Base-by-base conservation (phyloP, 2,329 filamentous ascomycete species). In the Trichoderma aggressivum region DNA sequence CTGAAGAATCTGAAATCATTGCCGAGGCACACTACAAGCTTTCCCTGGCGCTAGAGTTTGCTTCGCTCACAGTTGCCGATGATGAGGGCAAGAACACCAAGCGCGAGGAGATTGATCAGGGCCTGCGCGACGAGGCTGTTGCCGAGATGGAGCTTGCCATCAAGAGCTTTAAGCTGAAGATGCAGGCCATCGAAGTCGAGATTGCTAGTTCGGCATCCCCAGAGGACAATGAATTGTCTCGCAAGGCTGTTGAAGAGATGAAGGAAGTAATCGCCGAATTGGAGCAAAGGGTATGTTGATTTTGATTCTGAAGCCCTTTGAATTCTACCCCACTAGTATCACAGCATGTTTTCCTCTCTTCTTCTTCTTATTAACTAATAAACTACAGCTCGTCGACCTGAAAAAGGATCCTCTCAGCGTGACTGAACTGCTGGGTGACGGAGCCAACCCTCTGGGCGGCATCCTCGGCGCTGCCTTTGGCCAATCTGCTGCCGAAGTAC, bases 21-120 rank as follows among this genome's bases (percentile, higher is more conserved):
- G 95, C 96, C 55, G 96, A 99, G 84, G 95, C 93, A 18, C 94
- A 99, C 83, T 99, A 92, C 85, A 98, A 98, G 82, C 90, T 99
- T 30, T 97, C 95, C 0, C 88, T 99, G 18, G 96, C 96, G 0
- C 87, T 99, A 32, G 96, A 99, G 79, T 98, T 98, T 76, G 93
- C 93, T 5, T 96, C 94, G 0, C 89, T 96, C 59, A 92, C 90
- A 7, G 85, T 88, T 1, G 82, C 85, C 14, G 87, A 87, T 18
- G 83, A 84, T 4, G 82, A 83, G 24, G 82, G 82, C n/a, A 80
- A 80, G 14, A 81, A 81, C 34, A 78, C 78, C 60, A 88, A 82
- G 82, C 85, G 82, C 72, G 80, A 82, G 74, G 80, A 81, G 58
- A 85, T 94, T 70, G 91, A 94, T 78, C 90, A 93, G 80, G 84